These are phyloP conservation scores for Conticribra guillardii DNA, from an alignment of 108 stramenopile species.

Conservation along the genomic window DNA sequence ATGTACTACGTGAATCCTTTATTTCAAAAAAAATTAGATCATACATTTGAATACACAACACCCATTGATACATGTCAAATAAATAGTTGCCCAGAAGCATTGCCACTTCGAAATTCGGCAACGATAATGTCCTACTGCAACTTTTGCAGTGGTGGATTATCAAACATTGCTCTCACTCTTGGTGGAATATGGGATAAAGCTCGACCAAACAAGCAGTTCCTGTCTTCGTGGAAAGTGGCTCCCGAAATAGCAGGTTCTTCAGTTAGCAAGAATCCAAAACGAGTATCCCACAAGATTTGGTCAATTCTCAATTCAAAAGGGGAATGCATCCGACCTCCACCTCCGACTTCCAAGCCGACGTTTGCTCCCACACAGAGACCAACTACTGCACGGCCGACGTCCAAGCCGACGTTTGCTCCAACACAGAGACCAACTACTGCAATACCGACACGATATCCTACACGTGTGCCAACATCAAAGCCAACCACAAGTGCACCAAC, in stretches of 20 bases:
- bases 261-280: constrained; percentile 6
- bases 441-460: not conserved
- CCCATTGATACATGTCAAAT: constrained; percentile 19
- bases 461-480: not conserved
- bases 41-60: constrained; percentile 37
- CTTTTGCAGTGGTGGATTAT: constrained; percentile 28
- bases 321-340: not conserved
- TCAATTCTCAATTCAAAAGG: constrained; percentile 14
- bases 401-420: not conserved
- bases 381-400: not conserved
- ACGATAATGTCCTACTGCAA: constrained; percentile 46
- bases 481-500: not conserved
- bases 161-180: constrained; percentile 22
- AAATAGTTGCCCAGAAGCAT: constrained; percentile 16
- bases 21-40: constrained; percentile 6
- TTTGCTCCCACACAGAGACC: not conserved
- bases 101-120: constrained; percentile 25
- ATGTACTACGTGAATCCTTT: not conserved
- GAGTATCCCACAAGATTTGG: constrained; percentile 24
- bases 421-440: not conserved
- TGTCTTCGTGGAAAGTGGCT: constrained; percentile 9
- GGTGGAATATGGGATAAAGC: constrained; percentile 28
- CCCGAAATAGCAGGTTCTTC: not conserved
- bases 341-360: constrained; percentile 8
- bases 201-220: constrained; percentile 8